Percentiles rank a stretch among this genome's conserved stretches.
Evolutionary conservation across 1,284 basidiomycete genomes (phyloP).

Genomic region (Cryptococcus hybrid): DNA sequence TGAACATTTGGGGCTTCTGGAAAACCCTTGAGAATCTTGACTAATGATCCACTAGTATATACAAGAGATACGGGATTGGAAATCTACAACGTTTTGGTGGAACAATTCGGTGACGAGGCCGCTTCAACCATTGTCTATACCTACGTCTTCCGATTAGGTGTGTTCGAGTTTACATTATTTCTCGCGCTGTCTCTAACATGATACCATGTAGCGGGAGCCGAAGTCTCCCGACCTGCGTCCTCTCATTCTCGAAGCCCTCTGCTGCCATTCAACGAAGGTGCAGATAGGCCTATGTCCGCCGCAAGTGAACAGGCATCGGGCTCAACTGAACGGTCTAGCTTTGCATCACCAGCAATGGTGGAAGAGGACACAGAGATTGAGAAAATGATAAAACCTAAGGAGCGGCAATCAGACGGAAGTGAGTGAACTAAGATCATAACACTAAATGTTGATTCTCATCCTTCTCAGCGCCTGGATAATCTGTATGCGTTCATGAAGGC

Average conservation of each 20-base stretch:
- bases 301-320: constrained; percentile 5
- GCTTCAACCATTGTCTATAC: constrained; percentile 52
- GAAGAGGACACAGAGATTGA: constrained; percentile 22
- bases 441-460: constrained; percentile 46
- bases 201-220: constrained; percentile 64
- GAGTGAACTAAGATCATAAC: constrained; percentile 3
- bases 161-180: constrained; percentile 23
- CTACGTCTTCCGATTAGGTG: constrained; percentile 63
- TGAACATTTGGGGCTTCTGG: not conserved
- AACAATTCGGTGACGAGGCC: constrained; percentile 49
- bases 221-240: constrained; percentile 70
- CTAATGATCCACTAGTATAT: constrained; percentile 22
- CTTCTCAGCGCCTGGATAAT: constrained; percentile 81
- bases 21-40: no score
- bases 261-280: constrained; percentile 60
- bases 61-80: constrained; percentile 38
- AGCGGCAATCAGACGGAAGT: constrained; percentile 25
- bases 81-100: constrained; percentile 41
- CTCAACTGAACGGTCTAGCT: not conserved
- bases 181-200: not conserved
- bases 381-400: constrained; percentile 20
- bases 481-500: constrained; percentile 91
- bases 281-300: constrained; percentile 24
- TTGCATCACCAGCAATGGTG: constrained; percentile 1
- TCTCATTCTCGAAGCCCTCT: constrained; percentile 52